A percentile compares a stretch with the other conserved stretches of the same genome.
Conservation (phyloP, 1,284 basidiomycete genomes). For the Volvariella volvacea region DNA sequence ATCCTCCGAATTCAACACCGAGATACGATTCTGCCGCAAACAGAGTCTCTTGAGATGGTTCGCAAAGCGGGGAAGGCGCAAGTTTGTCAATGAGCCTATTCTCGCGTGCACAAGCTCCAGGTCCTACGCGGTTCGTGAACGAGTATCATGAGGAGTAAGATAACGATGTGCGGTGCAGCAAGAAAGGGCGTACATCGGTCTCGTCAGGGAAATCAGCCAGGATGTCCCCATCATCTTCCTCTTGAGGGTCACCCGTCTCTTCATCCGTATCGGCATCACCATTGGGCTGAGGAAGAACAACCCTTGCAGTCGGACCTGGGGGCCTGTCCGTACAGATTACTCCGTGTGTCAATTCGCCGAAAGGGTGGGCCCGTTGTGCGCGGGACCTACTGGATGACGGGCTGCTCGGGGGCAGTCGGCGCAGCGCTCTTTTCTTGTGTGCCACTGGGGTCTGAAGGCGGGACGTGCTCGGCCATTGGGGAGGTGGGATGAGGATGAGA, state of each 20-base stretch:
- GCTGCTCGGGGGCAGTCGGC: no score
- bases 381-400: no score
- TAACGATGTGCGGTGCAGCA: slow-evolving; percentile 1
- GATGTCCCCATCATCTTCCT: slow-evolving; percentile 40
- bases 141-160: slow-evolving; percentile 6
- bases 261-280: slow-evolving; percentile 42
- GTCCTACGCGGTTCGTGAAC: slow-evolving; percentile 46
- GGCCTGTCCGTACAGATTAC: no score
- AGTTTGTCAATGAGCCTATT: slow-evolving; percentile 55
- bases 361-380: no score
- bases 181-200: slow-evolving; percentile 49
- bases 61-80: slow-evolving; percentile 70
- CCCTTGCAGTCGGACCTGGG: slow-evolving; percentile 29
- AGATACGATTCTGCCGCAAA: slow-evolving; percentile 85
- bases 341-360: no score
- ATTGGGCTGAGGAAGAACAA: slow-evolving; percentile 31
- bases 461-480: no score
- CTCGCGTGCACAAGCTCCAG: slow-evolving; percentile 87
- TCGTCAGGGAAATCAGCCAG: slow-evolving; percentile 52
- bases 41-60: slow-evolving; percentile 70
- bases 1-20: slow-evolving; percentile 61
- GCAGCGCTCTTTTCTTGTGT: no score
- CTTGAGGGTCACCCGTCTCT: slow-evolving; percentile 24
- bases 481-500: no score
- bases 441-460: no score